Base-by-base conservation (phyloP, 257 asterid genomes). In the Ocimum tenuiflorum region DNA sequence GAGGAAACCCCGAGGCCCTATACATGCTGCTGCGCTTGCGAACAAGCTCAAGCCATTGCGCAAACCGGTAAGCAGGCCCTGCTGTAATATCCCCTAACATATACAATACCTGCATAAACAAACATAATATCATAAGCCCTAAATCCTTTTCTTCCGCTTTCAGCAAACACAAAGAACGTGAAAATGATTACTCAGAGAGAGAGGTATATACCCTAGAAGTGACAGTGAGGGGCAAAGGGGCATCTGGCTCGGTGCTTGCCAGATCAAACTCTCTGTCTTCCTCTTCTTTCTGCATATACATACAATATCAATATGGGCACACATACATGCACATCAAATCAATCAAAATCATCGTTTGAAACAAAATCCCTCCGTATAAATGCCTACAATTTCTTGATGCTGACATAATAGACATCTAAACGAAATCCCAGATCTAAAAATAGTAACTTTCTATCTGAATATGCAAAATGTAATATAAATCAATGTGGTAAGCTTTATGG, bases 31-130 rank as follows among this genome's bases (percentile, higher is more conserved):
- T 91, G 51, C 99, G 90, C 73, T 85, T 86, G 50, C 99, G 95
- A 15, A 87, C 99, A 68, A 87, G 88, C 75, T 89, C 99, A 83
- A 92, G 80, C 99, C 99, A 92, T 86, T 92, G 95, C 4, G 94
- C 84, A 63, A 92, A 89, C 74, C 95, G 76, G 68, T 85, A 83
- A 15, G 95, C 96, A 17, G 97, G 95, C 68, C 94, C 96, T 10
- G 96, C 86, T 12, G 96, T 84, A 51, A 92, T 89, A 67, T 92
- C 99, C 74, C 98, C 98, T 79, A 92, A 80, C 97, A 89, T 87
- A 78, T 83, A 92, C 90, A 89, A 77, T 64, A 89, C 99, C 97
- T 92, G 87, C 80, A 69, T 51, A 66, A 36, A 57, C 57, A 24
- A 62, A 58, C 38, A 22, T 36, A 51, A 7, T 20, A 50, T 9